phyloP scores from a whole-genome alignment of 805 yeast genomes.

The Starmerella powellii region DNA sequence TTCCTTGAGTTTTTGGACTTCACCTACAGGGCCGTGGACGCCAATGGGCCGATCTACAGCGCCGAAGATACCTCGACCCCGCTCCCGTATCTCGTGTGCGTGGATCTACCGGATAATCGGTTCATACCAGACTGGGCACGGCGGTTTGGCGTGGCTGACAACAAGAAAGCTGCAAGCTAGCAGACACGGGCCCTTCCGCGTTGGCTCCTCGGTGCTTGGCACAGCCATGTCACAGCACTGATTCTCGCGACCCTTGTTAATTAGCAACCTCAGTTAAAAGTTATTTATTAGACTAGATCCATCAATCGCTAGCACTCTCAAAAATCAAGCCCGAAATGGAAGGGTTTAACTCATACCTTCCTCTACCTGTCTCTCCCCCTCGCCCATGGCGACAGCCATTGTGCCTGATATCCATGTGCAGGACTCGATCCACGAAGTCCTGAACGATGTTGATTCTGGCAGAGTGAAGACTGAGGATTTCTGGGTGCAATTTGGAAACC shows the following conservation, averaged over 20 bases:
- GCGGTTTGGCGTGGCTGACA: not conserved
- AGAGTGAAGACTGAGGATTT: constrained; percentile 28
- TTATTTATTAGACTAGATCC: too few species aligned
- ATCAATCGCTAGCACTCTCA: too few species aligned
- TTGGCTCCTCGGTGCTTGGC: too few species aligned
- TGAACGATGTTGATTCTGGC: constrained; percentile 31
- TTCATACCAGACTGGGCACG: constrained; percentile 10
- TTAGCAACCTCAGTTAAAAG: too few species aligned
- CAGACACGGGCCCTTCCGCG: too few species aligned
- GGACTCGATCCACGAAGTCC: constrained; percentile 35
- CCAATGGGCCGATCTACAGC: constrained; percentile 26
- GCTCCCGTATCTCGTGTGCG: constrained; percentile 4
- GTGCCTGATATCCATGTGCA: constrained; percentile 32
- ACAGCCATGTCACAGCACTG: too few species aligned
- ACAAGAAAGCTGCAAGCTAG: too few species aligned
- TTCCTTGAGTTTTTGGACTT: constrained; percentile 63
- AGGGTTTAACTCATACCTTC: too few species aligned
- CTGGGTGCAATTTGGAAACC: constrained; percentile 31
- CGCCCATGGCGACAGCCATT: not conserved
- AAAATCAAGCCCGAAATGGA: too few species aligned
- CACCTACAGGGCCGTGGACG: constrained; percentile 31
- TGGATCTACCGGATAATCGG: constrained; percentile 5
- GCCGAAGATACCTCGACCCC: not conserved
- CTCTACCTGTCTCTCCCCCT: too few species aligned
- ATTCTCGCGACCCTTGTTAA: too few species aligned